Evolutionary conservation across 164 flowering plant species (phyloP).

Genomic region (Santalum album): DNA sequence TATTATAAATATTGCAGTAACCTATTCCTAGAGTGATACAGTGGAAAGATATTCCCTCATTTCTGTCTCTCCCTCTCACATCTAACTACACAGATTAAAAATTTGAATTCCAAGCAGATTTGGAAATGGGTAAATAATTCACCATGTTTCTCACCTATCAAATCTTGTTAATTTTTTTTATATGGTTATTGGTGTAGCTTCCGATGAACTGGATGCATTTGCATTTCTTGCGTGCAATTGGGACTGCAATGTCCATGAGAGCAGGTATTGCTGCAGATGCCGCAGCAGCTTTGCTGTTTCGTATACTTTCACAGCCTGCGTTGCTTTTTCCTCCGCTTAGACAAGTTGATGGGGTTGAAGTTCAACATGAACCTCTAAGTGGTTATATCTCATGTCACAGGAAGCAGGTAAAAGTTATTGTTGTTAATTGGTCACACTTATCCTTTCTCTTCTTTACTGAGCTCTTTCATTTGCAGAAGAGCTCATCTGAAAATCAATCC

Average conservation of each 20-base stretch:
- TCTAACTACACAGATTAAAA: no score
- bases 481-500: neutral
- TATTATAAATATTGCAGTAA: no score
- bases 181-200: slow-evolving; percentile 36
- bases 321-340: slow-evolving; percentile 88
- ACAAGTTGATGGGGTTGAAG: slow-evolving; percentile 83
- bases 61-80: no score
- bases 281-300: slow-evolving; percentile 93
- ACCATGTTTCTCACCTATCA: neutral
- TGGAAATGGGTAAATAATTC: neutral
- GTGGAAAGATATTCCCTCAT: no score
- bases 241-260: slow-evolving; percentile 96
- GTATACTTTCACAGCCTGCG: slow-evolving; percentile 92
- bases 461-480: neutral
- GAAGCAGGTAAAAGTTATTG: slow-evolving; percentile 48
- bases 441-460: neutral
- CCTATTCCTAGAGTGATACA: no score
- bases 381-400: slow-evolving; percentile 53
- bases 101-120: neutral
- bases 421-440: neutral
- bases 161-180: slow-evolving; percentile 1
- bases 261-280: slow-evolving; percentile 96
- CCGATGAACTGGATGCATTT: slow-evolving; percentile 98
- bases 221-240: slow-evolving; percentile 96
- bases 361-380: slow-evolving; percentile 62